Conservation (phyloP, 2,329 filamentous ascomycete species). For the Aspergillus sp. region DNA sequence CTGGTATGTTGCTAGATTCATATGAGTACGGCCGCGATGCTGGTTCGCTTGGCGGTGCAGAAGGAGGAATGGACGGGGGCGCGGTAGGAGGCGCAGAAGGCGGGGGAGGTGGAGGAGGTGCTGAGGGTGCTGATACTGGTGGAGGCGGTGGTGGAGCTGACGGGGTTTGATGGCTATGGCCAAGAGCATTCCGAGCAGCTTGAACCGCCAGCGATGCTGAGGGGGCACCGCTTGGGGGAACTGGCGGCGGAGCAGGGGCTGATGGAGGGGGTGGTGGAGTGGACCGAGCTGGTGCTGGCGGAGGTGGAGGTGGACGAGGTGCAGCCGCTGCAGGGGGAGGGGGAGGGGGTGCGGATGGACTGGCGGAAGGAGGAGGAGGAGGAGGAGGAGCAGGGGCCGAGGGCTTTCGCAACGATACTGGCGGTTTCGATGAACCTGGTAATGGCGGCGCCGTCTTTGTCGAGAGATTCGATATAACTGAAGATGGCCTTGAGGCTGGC, state of each 20-base stretch:
- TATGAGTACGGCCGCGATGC: constrained; percentile 45
- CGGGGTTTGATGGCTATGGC: constrained; percentile 44
- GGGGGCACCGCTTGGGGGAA: constrained; percentile 40
- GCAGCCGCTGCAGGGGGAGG: constrained; percentile 43
- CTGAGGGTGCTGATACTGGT: constrained; percentile 47
- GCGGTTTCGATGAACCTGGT: constrained; percentile 46
- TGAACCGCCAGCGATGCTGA: constrained; percentile 56
- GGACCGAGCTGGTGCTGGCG: constrained; percentile 41
- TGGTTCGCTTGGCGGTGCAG: constrained; percentile 41
- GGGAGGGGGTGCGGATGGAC: constrained; percentile 45
- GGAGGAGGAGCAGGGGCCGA: constrained; percentile 51
- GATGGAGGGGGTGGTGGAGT: constrained; percentile 51
- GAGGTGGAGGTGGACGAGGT: constrained; percentile 45
- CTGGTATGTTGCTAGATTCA: constrained; percentile 44
- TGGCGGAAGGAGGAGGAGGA: constrained; percentile 43
- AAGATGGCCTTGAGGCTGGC: constrained; percentile 57
- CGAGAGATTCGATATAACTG: constrained; percentile 55
- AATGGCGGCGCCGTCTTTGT: constrained; percentile 70
- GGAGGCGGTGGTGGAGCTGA: constrained; percentile 42
- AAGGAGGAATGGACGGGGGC: constrained; percentile 45
- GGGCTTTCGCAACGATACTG: constrained; percentile 57
- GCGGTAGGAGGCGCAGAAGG: constrained; percentile 44
- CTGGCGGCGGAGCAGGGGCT: constrained; percentile 28
- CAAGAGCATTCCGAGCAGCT: constrained; percentile 60
- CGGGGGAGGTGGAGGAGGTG: constrained; percentile 48